Evolutionary conservation across 345 rosid genomes (phyloP), one percentile per base, ranked within the genome.

Genomic region (Kernera saxatilis): DNA sequence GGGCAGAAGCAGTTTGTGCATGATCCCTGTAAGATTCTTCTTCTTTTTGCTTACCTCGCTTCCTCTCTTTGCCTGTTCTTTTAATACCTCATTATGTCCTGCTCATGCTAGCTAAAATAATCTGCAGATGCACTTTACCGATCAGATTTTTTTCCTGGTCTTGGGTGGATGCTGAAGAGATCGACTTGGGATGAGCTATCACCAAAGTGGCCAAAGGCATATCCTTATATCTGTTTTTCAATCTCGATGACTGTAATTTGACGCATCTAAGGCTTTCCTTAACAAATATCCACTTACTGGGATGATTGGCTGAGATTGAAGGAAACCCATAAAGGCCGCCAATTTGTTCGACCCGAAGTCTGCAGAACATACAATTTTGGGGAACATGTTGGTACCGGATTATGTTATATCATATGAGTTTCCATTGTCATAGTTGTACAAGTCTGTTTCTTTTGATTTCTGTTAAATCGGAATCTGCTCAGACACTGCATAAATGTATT

Each of bases 151-250:
- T 95, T 95, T 74, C 99, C 99, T 77, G 99, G 99, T 70, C 96
- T 95, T 37, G 98, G 99, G 44, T 95, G 98, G 99, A 92, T 95
- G 98, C 86, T 95, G 81, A 70, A 88, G 57, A 86, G 72, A 80
- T 61, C 85, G 40, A 85, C 81, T 57, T 95, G 99, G 99, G 91
- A 88, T 79, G 99, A 92, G 81, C 87, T 95, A 49, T 95, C 99
- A 68, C 99, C 97, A 17, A 95, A 95, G 84, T 95, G 99, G 99
- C 99, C 98, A 41, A 91, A 89, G 73, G 99, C 99, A 94, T 94
- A 94, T 94, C 97, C 95, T 87, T 81, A 49, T 71, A 50, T 41
- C 29, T 10, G 37, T n/a, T 55, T 69, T 44, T 30, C 54, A 13
- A 22, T 78, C 41, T 70, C 32, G 61, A 43, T 48, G 36, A 23